Conservation (phyloP, 208 protist species). For the Strigomonas galati region DNA sequence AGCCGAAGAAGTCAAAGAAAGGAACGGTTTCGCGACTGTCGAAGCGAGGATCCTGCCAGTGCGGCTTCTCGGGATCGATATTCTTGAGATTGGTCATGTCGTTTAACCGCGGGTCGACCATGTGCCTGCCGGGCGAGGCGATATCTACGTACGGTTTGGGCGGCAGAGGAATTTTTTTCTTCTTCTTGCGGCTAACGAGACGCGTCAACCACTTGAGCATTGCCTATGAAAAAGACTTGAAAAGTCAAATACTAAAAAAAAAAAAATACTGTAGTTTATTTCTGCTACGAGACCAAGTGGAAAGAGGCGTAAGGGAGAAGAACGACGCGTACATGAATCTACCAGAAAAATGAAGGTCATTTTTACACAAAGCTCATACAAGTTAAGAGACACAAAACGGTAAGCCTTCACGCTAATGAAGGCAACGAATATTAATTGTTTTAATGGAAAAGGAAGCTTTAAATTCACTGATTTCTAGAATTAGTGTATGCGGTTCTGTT, state of each 20-base stretch:
- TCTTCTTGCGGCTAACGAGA: constrained; percentile 28
- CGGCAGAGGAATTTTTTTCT: constrained; percentile 58
- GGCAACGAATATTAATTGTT: background rate
- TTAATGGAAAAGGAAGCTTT: background rate
- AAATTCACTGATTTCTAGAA: background rate
- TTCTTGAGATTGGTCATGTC: constrained; percentile 60
- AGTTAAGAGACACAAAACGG: background rate
- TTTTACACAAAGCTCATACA: background rate
- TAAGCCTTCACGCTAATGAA: background rate
- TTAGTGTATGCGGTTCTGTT: background rate
- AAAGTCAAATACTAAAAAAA: no score
- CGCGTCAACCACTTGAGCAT: constrained; percentile 71
- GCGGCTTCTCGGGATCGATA: constrained; percentile 84
- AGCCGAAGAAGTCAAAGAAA: constrained; percentile 88
- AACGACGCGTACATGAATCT: background rate
- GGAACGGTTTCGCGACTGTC: constrained; percentile 71
- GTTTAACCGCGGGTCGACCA: constrained; percentile 69
- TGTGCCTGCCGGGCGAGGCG: constrained; percentile 48
- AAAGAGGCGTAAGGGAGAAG: background rate
- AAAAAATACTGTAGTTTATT: background rate
- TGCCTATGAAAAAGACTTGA: background rate
- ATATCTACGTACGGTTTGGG: constrained; percentile 88
- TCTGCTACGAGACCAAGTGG: no score
- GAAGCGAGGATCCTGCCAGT: constrained; percentile 84
- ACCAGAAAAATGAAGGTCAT: background rate